These are phyloP conservation scores for Brasenia schreberi DNA, from an alignment of 164 flowering plant genomes.

Conservation along the genomic window DNA sequence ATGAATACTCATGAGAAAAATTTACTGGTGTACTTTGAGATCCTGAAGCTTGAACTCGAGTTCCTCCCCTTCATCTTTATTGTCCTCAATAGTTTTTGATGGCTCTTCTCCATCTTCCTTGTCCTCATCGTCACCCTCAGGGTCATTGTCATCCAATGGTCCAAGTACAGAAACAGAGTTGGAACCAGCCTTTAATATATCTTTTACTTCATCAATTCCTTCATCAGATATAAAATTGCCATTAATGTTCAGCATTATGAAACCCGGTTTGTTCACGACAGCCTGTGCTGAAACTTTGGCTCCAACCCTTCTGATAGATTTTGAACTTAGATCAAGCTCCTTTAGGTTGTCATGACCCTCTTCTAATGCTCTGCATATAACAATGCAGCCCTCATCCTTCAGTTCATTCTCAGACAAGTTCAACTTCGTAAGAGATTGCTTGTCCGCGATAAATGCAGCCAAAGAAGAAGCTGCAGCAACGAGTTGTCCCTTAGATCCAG, in stretches of 20 bases:
- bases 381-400: constrained; percentile 58
- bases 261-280: constrained; percentile 41
- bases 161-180: constrained; percentile 52
- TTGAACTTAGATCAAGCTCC: constrained; percentile 65
- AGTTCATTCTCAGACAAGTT: constrained; percentile 72
- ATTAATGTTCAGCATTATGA: constrained; percentile 48
- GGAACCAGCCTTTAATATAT: constrained; percentile 29
- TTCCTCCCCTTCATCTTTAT: constrained; percentile 19
- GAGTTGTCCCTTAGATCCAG: constrained; percentile 80
- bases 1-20: not conserved
- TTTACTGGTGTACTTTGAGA: constrained; percentile 34
- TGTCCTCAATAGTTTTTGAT: constrained; percentile 20
- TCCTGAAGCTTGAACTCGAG: constrained; percentile 40
- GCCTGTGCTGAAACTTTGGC: constrained; percentile 51
- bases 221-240: constrained; percentile 81
- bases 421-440: constrained; percentile 40
- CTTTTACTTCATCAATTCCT: constrained; percentile 71
- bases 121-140: constrained; percentile 56
- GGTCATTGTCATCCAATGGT: constrained; percentile 76
- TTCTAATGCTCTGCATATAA: constrained; percentile 38
- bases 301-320: constrained; percentile 48
- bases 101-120: constrained; percentile 19
- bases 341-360: constrained; percentile 31
- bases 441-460: constrained; percentile 44
- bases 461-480: constrained; percentile 47